Evolutionary conservation across 345 rosid genomes (phyloP), one percentile per base, ranked within the genome.

Genomic region (thale cress (Arabidopsis thaliana)): DNA sequence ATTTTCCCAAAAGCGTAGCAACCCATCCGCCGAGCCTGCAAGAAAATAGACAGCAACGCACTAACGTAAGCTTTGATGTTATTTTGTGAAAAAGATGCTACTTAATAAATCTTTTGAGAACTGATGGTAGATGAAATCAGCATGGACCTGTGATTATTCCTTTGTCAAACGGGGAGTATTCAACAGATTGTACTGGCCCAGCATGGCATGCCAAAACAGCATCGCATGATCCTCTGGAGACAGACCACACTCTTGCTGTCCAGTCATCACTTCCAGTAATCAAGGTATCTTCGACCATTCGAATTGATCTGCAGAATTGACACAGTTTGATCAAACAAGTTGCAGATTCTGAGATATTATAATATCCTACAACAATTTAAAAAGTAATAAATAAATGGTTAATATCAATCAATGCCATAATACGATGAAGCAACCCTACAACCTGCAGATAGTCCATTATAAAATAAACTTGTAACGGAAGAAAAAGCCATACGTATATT

Each of bases 191-290:
- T 69, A 93, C 83, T 5, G 99, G 96, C 57, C 99, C 97, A 65
- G 96, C 98, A 80, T 96, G 99, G 80, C 98, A 93, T 52, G 99
- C 98, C 46, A 96, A 86, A 71, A 96, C 96, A 38, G 93, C 89
- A 65, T 93, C 94, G 65, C 98, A 90, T 38, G 90, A 81, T 74
- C 99, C 99, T 77, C 85, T 85, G 62, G 97, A 86, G 77, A 95
- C 87, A 62, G 99, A 89, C 99, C 99, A 96, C 60, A 96, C 83
- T 84, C 99, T 86, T 58, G 99, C 99, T 1, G 99, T 96, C 99
- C 99, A 96, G 76, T 96, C 99, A 84, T 96, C 99, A 79, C 99
- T 89, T 57, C 98, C 99, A 41, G 98, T 96, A 69, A 96, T 78
- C 76, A 96, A 60, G 20, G 97, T 93, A 76, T 96, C 99, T 34